Base-by-base conservation (phyloP, 306 rosid species). In the Parietaria judaica region DNA sequence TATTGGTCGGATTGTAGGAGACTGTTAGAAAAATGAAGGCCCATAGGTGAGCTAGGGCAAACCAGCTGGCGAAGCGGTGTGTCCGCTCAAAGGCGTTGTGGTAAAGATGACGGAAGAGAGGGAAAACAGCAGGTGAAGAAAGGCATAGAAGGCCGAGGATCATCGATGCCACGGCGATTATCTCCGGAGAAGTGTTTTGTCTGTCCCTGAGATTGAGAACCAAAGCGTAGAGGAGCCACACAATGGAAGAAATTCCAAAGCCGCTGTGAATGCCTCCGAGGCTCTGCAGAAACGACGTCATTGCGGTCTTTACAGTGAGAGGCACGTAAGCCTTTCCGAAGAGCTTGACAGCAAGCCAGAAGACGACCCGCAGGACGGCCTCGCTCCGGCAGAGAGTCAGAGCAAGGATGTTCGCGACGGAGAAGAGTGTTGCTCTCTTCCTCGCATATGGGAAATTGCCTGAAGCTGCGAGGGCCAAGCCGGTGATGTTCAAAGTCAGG, bases 261-360 rank as follows among this genome's bases (percentile, higher is more conserved):
- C 90, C 76, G 57, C 95, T 86, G n/a, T 86, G 95, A 48, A 86
- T 77, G 67, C 95, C 86, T 34, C 95, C 90, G 37, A 86, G 44
- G 35, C 85, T 77, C 75, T 86, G 95, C 60, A 86, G 87, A 52
- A 86, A 70, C n/a, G 90, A 79, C 43, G 95, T 83, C 6, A 64
- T 61, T 9, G 79, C 66, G 47, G 81, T 83, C 71, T 81, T 86
- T 66, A 81, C 54, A 58, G 55, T 23, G 44, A 86, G 77, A 57
- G 84, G 65, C 6, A 86, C 68, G 76, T 66, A 79, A 12, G 85
- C 71, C 56, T 64, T 72, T 3, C 90, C 90, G 3, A 86, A 61
- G 23, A 64, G 53, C 12, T 66, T 69, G 58, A 83, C 95, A 34
- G 70, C 72, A 6, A 81, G 31, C 76, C 74, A 83, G 64, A 79